phyloP scores from a whole-genome alignment of 169 alveolate species.

The Eimeria falciformis region DNA sequence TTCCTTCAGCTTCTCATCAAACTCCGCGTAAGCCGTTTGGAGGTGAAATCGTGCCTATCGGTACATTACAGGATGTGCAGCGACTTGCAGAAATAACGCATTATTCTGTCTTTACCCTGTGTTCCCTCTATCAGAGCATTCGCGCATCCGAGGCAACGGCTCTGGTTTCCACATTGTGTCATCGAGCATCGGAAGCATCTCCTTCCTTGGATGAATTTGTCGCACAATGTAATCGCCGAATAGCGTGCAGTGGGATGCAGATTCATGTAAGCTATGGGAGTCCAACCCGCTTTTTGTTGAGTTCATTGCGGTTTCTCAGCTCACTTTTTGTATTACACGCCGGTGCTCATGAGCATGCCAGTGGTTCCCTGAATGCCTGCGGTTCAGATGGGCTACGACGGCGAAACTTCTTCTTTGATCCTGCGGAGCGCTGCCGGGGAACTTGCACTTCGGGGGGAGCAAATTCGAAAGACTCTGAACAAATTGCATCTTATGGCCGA shows the following conservation, averaged over 20 bases:
- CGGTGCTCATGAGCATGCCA: neutral
- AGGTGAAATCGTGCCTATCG: neutral
- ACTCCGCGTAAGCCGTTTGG: neutral
- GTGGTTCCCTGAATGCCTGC: neutral
- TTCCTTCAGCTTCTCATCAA: neutral
- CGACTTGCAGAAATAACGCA: neutral
- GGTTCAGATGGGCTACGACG: neutral
- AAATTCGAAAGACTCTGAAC: no score
- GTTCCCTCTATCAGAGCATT: neutral
- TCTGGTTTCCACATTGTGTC: neutral
- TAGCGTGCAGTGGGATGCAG: neutral
- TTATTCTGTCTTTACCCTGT: neutral
- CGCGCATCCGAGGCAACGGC: neutral
- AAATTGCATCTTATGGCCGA: no score
- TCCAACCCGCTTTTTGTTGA: neutral
- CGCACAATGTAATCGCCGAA: neutral
- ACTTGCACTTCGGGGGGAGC: no score
- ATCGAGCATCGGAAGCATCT: neutral
- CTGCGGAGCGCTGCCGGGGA: conserved; percentile 1
- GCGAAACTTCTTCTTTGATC: neutral
- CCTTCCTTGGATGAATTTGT: neutral
- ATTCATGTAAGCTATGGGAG: neutral
- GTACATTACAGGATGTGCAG: neutral
- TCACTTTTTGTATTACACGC: neutral
- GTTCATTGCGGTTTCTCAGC: neutral